Evolutionary conservation across 2,329 filamentous ascomycete species (phyloP).

Genomic region (Xylariaceae sp.): DNA sequence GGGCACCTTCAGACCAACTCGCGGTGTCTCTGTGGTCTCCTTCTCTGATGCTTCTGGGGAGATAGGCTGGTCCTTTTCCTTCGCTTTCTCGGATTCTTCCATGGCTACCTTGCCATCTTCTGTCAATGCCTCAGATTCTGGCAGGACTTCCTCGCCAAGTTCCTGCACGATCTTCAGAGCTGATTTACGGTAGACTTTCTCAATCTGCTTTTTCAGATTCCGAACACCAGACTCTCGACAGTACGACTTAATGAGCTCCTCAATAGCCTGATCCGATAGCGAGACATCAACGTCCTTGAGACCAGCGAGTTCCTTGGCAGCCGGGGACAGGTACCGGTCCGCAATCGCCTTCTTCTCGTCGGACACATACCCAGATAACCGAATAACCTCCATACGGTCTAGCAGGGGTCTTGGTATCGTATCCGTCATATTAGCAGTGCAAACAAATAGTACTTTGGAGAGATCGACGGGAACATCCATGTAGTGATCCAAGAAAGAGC

Average conservation of each 20-base stretch:
- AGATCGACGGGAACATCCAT: conserved; percentile 98
- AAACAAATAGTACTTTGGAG: conserved; percentile 97
- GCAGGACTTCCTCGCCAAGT: conserved; percentile 80
- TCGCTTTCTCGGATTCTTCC: conserved; percentile 72
- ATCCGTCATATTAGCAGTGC: conserved; percentile 98
- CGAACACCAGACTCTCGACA: conserved; percentile 96
- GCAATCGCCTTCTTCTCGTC: conserved; percentile 99
- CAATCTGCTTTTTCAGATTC: conserved; percentile 98
- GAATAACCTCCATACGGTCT: conserved; percentile 97
- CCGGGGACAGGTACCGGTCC: conserved; percentile 87
- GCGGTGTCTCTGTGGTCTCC: conserved; percentile 72
- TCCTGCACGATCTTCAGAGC: conserved; percentile 97
- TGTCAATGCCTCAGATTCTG: conserved; percentile 82
- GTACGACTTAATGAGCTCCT: conserved; percentile 98
- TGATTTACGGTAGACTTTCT: conserved; percentile 97
- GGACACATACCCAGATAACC: conserved; percentile 92
- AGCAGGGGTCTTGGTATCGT: conserved; percentile 93
- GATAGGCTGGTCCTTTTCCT: conserved; percentile 55
- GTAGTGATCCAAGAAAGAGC: conserved; percentile 96
- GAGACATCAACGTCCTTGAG: conserved; percentile 88
- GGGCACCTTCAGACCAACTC: conserved; percentile 80
- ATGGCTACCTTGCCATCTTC: conserved; percentile 82
- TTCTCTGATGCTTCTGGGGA: conserved; percentile 56
- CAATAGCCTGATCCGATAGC: conserved; percentile 85
- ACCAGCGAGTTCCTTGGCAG: conserved; percentile 92